Evolutionary conservation across 164 flowering plant species (phyloP).

Genomic region (Stephania cephalantha): DNA sequence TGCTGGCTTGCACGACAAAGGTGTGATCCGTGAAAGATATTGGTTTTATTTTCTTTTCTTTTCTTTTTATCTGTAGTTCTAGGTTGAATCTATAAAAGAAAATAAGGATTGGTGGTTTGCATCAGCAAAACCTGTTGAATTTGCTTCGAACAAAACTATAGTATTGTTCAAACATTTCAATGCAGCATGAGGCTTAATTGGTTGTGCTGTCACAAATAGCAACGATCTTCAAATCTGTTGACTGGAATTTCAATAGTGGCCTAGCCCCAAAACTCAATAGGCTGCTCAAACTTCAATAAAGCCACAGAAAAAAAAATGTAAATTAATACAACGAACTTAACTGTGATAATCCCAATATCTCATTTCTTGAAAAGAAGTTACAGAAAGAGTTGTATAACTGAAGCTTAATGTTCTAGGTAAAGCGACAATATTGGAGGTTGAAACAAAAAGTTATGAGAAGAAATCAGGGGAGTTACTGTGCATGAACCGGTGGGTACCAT

Average conservation of each 20-base stretch:
- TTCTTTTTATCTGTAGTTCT: background rate
- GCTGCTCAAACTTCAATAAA: background rate
- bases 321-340: background rate
- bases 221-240: background rate
- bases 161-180: background rate
- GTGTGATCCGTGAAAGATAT: slow-evolving; percentile 26
- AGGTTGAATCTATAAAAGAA: background rate
- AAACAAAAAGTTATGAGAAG: slow-evolving; percentile 55
- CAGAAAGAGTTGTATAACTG: background rate
- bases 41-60: background rate
- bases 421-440: slow-evolving; percentile 79
- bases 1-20: slow-evolving; percentile 93
- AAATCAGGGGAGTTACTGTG: slow-evolving; percentile 64
- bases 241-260: background rate
- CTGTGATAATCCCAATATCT: background rate
- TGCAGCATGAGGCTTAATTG: background rate
- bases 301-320: background rate
- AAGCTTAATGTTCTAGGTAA: slow-evolving; percentile 44
- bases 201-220: background rate
- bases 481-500: slow-evolving; percentile 65
- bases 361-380: background rate
- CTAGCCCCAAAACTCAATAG: background rate
- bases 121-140: background rate
- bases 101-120: background rate
- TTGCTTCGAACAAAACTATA: background rate